Evolutionary conservation across 495 filamentous ascomycete genomes (phyloP).

Genomic region (Neurospora intermedia): DNA sequence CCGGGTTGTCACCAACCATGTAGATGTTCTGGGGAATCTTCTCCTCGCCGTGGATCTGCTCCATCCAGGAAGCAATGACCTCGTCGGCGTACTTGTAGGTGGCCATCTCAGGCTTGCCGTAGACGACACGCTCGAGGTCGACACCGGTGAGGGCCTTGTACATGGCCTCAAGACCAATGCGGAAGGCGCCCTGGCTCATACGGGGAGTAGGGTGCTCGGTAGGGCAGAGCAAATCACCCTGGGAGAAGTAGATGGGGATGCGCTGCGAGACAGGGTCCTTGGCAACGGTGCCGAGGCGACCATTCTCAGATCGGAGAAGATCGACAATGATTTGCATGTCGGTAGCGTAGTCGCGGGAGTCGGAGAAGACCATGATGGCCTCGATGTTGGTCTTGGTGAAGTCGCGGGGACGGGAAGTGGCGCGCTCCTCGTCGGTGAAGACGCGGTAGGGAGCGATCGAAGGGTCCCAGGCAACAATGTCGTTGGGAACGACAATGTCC

Average conservation of each 20-base stretch:
- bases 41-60: constrained; percentile 62
- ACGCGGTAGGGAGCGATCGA: constrained; percentile 54
- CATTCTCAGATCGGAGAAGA: constrained; percentile 63
- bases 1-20: constrained; percentile 76
- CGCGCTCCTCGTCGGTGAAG: constrained; percentile 48
- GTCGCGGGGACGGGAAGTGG: constrained; percentile 48
- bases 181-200: constrained; percentile 67
- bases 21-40: constrained; percentile 61
- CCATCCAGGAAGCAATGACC: constrained; percentile 66
- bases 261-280: constrained; percentile 53
- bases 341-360: constrained; percentile 74
- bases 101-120: constrained; percentile 70
- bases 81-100: constrained; percentile 78
- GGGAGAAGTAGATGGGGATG: constrained; percentile 68
- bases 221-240: constrained; percentile 67
- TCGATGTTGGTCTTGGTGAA: constrained; percentile 64
- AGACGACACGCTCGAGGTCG: constrained; percentile 73
- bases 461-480: constrained; percentile 52
- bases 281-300: constrained; percentile 54
- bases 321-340: constrained; percentile 83
- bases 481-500: constrained; percentile 55
- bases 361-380: constrained; percentile 72
- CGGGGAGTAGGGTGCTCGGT: constrained; percentile 64
- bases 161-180: constrained; percentile 66
- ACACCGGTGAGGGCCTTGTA: constrained; percentile 64